Percentiles rank a stretch among this genome's conserved stretches.
Conservation (phyloP, 2,329 filamentous ascomycete species). For the Hortaea werneckii region DNA sequence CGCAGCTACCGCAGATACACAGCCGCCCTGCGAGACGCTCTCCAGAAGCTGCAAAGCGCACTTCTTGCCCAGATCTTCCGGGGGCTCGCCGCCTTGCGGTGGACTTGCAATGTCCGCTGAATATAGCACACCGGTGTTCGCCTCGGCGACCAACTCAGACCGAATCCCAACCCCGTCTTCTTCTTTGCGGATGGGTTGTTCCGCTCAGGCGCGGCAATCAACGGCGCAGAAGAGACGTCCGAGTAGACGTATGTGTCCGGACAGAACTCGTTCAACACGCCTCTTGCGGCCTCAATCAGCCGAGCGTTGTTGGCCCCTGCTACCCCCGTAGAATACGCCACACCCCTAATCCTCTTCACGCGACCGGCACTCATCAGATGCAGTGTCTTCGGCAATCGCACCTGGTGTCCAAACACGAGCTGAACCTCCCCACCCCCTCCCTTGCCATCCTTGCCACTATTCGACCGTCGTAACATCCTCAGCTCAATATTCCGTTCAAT, state of each 20-base stretch:
- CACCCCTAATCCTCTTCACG: conserved; percentile 80
- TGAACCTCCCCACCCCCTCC: conserved; percentile 91
- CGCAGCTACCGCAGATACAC: conserved; percentile 61
- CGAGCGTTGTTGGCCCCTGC: conserved; percentile 86
- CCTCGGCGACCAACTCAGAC: conserved; percentile 85
- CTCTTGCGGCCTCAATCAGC: conserved; percentile 85
- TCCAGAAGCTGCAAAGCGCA: conserved; percentile 87
- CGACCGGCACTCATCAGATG: conserved; percentile 76
- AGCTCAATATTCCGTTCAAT: conserved; percentile 81
- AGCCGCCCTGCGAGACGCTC: conserved; percentile 70
- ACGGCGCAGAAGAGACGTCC: conserved; percentile 51
- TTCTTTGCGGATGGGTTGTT: conserved; percentile 41
- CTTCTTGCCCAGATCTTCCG: conserved; percentile 80
- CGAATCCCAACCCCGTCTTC: conserved; percentile 78
- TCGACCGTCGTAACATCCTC: conserved; percentile 68
- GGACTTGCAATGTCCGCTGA: conserved; percentile 72
- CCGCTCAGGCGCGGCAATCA: conserved; percentile 61
- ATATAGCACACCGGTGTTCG: conserved; percentile 76
- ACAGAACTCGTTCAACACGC: conserved; percentile 74
- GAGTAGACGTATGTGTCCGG: conserved; percentile 84
- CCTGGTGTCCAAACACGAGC: conserved; percentile 83
- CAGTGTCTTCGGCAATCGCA: conserved; percentile 85
- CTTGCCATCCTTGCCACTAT: conserved; percentile 60
- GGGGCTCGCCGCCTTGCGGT: conserved; percentile 67
- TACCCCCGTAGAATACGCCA: conserved; percentile 88